Conservation (phyloP, 768 basidiomycete species). For the Hypholoma sublateritium region DNA sequence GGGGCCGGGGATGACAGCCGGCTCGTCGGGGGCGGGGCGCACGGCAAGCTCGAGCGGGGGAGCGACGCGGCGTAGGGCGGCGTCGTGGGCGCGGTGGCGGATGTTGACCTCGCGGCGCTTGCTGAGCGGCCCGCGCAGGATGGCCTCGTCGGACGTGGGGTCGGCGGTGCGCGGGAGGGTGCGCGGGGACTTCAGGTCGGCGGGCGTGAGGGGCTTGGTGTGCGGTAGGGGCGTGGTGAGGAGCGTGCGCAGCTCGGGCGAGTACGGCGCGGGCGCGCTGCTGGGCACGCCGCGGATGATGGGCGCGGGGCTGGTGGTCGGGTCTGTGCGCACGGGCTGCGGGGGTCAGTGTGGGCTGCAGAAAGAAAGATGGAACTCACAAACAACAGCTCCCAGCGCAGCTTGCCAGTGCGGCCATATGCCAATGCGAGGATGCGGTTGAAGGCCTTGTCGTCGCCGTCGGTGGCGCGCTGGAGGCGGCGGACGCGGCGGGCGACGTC, state of each 20-base stretch:
- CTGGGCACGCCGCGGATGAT: constrained; percentile 52
- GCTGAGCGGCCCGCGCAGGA: constrained; percentile 63
- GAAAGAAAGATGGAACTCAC: constrained; percentile 79
- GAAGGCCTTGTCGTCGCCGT: constrained; percentile 29
- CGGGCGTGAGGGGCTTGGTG: constrained; percentile 42
- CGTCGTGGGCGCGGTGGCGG: constrained; percentile 62
- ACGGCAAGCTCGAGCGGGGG: constrained; percentile 52
- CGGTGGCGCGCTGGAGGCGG: background rate
- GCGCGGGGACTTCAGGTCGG: constrained; percentile 48
- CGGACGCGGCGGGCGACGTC: constrained; percentile 3
- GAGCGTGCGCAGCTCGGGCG: constrained; percentile 60
- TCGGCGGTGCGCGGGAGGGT: constrained; percentile 57
- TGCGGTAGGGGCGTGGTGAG: constrained; percentile 52
- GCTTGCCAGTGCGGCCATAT: constrained; percentile 33
- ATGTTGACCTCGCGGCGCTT: constrained; percentile 75
- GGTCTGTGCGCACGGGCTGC: constrained; percentile 57
- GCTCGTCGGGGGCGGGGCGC: background rate
- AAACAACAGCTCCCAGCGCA: constrained; percentile 32
- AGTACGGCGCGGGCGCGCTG: constrained; percentile 65
- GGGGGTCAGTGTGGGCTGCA: constrained; percentile 86
- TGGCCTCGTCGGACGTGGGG: constrained; percentile 56
- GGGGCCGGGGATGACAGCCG: constrained; percentile 23
- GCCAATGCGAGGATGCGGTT: constrained; percentile 57
- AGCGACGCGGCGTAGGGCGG: constrained; percentile 51
- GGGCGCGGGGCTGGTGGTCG: constrained; percentile 38